Evolutionary conservation across 768 basidiomycete species (phyloP).

Genomic region (Psilocybe subaeruginosa): DNA sequence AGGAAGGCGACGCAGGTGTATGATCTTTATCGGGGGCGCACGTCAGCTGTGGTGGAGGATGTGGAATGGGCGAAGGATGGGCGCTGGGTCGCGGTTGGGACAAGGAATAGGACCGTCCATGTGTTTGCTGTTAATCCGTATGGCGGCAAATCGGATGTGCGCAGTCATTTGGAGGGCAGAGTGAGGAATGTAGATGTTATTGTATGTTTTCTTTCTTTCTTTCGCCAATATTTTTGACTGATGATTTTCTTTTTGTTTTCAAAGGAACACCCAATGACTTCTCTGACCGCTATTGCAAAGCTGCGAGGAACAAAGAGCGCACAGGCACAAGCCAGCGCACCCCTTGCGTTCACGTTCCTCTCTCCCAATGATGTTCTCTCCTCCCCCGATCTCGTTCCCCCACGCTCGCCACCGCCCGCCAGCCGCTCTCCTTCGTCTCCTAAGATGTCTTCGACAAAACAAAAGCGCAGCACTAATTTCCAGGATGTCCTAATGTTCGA

Average conservation of each 20-base stretch:
- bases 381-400: slow-evolving; percentile 3
- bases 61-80: slow-evolving; percentile 60
- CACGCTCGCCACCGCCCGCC: slow-evolving; percentile 18
- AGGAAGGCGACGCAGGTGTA: slow-evolving; percentile 58
- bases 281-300: slow-evolving; percentile 59
- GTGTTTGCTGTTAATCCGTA: slow-evolving; percentile 79
- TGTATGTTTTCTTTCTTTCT: not conserved
- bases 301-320: slow-evolving; percentile 39
- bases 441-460: not conserved
- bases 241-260: not conserved
- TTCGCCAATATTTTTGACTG: not conserved
- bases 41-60: slow-evolving; percentile 63
- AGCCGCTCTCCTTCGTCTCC: slow-evolving; percentile 23
- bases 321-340: slow-evolving; percentile 32
- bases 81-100: slow-evolving; percentile 72
- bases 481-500: slow-evolving; percentile 76
- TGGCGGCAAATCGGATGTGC: slow-evolving; percentile 67
- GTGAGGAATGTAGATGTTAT: slow-evolving; percentile 52
- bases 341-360: slow-evolving; percentile 63
- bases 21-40: slow-evolving; percentile 69
- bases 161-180: slow-evolving; percentile 60
- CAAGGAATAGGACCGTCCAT: slow-evolving; percentile 65
- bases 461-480: slow-evolving; percentile 42
- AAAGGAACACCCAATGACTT: slow-evolving; percentile 55
- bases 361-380: slow-evolving; percentile 31